Evolutionary conservation across 176 grass and related monocot species (phyloP), one percentile per base, ranked within the genome.

Genomic region (Aegilops bicornis): DNA sequence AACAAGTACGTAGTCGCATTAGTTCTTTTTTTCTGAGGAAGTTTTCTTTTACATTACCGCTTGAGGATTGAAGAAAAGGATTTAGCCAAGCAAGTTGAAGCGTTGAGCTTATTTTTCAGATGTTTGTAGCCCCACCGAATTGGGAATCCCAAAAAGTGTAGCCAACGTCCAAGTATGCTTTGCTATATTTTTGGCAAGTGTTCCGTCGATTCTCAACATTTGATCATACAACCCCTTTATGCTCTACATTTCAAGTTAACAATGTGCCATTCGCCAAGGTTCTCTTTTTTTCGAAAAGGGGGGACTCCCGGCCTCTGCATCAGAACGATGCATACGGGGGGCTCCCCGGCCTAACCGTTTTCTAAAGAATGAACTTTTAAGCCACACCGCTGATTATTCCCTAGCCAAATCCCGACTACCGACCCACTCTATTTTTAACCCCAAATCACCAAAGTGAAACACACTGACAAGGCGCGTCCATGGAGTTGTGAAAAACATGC

Each of bases 311-410:
- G 27, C 27, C 27, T 27, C 27, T 27, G 27, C 27, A 27, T 27
- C 27, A 27, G 27, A 27, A 27, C 27, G 27, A 27, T 27, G 27
- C 27, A 27, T 27, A 27, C 1, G 27, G 27, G 27, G 27, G 27
- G 2, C 27, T 27, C 27, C 27, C 27, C 27, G 27, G 27, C 43
- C 10, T 27, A 24, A 82, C 58, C 61, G 20, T 45, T 42, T 6
- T 31, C 33, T 17, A 60, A 60, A 83, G 6, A 60, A 31, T 9
- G 17, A 19, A 8, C 48, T 69, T 88, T 60, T 7, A 83, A 88
- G 33, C 80, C 20, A 56, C 86, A 45, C 63, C 73, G 13, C 36
- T 1, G 48, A 83, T 83, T 88, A 78, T 70, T 62, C 86, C 45
- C 63, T 3, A 3, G 43, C 35, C 59, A 78, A 25, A 48, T 42